Evolutionary conservation across 495 filamentous ascomycete species (phyloP), one percentile per base, ranked within the genome.

Genomic region (Neurospora tetraspora): DNA sequence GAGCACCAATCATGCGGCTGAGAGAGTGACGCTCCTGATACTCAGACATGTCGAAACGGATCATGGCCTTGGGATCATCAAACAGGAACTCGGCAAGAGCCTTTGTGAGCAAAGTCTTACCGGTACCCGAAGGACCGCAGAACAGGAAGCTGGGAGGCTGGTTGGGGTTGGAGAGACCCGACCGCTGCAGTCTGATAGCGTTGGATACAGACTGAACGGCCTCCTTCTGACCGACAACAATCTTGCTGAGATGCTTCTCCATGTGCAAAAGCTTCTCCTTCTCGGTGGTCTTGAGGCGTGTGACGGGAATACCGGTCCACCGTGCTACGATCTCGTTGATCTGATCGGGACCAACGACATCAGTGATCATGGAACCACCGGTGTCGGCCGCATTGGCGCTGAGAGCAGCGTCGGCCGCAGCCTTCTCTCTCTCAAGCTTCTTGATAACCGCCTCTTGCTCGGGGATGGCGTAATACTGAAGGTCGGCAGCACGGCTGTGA

Each of bases 11-110:
- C 92, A 99, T 97, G 73, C 96, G 91, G 77, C 93, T 96, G 34
- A 99, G 89, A 1, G 94, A 93, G 82, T 99, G 96, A 11, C 94
- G 92, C 82, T 99, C 96, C 82, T 98, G 96, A 82, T 99, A 99
- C 80, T 99, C 96, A 9, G 96, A 98, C 96, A 99, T 99, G 82
- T 99, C 96, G 85, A 99, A 94, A 18, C 96, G 93, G 78, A 99
- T 97, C 96, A 99, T 99, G 20, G 94, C 84, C 86, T 97, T 97
- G 18, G 96, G 86, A 77, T 99, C 96, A 79, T 99, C 96, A 82
- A 99, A 99, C 42, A 99, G 87, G 86, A 99, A 99, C 80, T 99
- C 96, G 61, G 96, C 96, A 11, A 99, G 87, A 10, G 94, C 94
- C 82, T 99, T 99, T 72, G 94, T 97, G 68, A 99, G 90, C 14